Evolutionary conservation across 2,329 filamentous ascomycete species (phyloP).

Genomic region (Emmonsiellopsis sp.): DNA sequence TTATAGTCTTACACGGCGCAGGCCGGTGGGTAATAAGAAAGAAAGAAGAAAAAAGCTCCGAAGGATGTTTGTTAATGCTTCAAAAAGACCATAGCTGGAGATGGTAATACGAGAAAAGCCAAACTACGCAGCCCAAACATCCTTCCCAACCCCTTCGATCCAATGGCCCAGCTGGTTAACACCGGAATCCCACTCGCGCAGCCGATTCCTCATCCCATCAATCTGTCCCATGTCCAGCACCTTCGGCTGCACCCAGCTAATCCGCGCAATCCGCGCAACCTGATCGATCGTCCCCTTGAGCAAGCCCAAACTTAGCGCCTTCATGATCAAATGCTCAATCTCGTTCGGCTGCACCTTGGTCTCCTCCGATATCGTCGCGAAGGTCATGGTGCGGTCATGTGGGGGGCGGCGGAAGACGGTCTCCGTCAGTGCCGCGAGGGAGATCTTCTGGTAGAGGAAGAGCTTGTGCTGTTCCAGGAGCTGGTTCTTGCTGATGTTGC

Average conservation of each 20-base stretch:
- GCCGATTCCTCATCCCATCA: slow-evolving; percentile 74
- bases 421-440: slow-evolving; percentile 90
- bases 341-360: slow-evolving; percentile 86
- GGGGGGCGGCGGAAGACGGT: slow-evolving; percentile 92
- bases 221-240: slow-evolving; percentile 94
- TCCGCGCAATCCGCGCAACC: slow-evolving; percentile 85
- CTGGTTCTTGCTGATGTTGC: slow-evolving; percentile 69
- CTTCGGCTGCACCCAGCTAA: slow-evolving; percentile 99
- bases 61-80: background rate
- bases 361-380: slow-evolving; percentile 77
- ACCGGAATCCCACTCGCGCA: slow-evolving; percentile 92
- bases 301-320: slow-evolving; percentile 88
- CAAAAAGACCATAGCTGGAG: background rate
- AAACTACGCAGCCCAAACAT: slow-evolving; percentile 79
- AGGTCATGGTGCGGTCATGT: slow-evolving; percentile 91
- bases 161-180: slow-evolving; percentile 95
- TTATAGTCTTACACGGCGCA: background rate
- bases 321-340: slow-evolving; percentile 98
- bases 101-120: background rate
- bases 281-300: slow-evolving; percentile 91
- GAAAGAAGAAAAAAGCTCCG: background rate
- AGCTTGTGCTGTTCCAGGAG: slow-evolving; percentile 70
- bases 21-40: background rate
- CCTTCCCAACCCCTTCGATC: slow-evolving; percentile 89
- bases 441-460: slow-evolving; percentile 95